phyloP scores from a whole-genome alignment of 805 yeast genomes.

The Kuraishia hungarica region DNA sequence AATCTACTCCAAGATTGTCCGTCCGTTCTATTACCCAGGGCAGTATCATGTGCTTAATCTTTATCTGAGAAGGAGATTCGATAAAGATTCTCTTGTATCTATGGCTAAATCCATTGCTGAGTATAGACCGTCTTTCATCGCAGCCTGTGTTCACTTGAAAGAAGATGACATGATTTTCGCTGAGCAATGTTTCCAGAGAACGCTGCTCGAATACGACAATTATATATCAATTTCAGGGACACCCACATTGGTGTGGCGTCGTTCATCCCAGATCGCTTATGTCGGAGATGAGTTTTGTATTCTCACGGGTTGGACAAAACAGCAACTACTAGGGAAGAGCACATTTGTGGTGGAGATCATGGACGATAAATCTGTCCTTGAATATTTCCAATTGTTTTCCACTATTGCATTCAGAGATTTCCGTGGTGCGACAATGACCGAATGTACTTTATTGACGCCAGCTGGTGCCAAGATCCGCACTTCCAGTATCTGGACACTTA shows the following conservation, averaged over 20 bases:
- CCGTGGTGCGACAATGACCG: slow-evolving; percentile 80
- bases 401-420: slow-evolving; percentile 88
- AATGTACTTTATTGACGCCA: slow-evolving; percentile 66
- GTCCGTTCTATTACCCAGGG: slow-evolving; percentile 83
- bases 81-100: slow-evolving; percentile 58
- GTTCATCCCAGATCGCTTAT: slow-evolving; percentile 92
- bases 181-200: slow-evolving; percentile 94
- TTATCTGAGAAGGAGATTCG: slow-evolving; percentile 66
- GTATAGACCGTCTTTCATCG: slow-evolving; percentile 87
- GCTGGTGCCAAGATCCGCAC: slow-evolving; percentile 53
- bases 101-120: slow-evolving; percentile 87
- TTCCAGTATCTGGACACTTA: slow-evolving; percentile 85
- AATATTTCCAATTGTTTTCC: slow-evolving; percentile 79
- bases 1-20: slow-evolving; percentile 64
- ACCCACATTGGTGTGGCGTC: slow-evolving; percentile 91
- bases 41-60: slow-evolving; percentile 80
- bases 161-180: slow-evolving; percentile 90
- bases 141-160: slow-evolving; percentile 79
- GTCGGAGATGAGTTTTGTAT: slow-evolving; percentile 92
- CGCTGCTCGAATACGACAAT: slow-evolving; percentile 80
- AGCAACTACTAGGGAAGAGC: slow-evolving; percentile 54
- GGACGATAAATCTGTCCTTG: slow-evolving; percentile 81
- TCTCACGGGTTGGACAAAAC: slow-evolving; percentile 82
- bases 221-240: slow-evolving; percentile 82
- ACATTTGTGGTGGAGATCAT: slow-evolving; percentile 75